Evolutionary conservation across 2,329 filamentous ascomycete species (phyloP).

Genomic region (Neodidymelliopsis sp.): DNA sequence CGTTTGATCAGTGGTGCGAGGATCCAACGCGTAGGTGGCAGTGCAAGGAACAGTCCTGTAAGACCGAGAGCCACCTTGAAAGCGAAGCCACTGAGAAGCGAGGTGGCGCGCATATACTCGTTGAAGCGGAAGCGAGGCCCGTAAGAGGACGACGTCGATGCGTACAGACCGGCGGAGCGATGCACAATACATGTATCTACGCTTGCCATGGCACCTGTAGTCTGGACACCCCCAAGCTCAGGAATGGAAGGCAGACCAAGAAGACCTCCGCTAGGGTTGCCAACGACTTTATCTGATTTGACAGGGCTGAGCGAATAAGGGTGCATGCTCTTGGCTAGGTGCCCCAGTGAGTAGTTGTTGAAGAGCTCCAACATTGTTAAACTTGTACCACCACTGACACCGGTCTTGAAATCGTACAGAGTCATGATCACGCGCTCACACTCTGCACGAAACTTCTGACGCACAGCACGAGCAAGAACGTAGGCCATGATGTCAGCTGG

Average conservation of each 20-base stretch:
- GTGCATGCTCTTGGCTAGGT: constrained; percentile 57
- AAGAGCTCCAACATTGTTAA: constrained; percentile 69
- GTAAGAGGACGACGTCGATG: constrained; percentile 53
- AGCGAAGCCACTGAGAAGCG: constrained; percentile 55
- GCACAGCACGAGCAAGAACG: constrained; percentile 61
- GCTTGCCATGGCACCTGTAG: constrained; percentile 60
- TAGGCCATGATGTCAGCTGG: constrained; percentile 66
- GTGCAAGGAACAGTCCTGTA: constrained; percentile 53
- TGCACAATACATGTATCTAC: constrained; percentile 66
- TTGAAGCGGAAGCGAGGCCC: constrained; percentile 65
- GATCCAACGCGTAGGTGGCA: constrained; percentile 62
- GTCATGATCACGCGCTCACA: constrained; percentile 61
- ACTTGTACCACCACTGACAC: constrained; percentile 65
- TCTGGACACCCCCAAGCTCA: constrained; percentile 67
- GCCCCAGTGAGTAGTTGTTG: constrained; percentile 55
- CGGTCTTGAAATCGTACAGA: constrained; percentile 61
- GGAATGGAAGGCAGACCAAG: constrained; percentile 62
- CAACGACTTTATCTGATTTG: constrained; percentile 47
- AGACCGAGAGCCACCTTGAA: constrained; percentile 59
- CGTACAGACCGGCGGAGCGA: constrained; percentile 65
- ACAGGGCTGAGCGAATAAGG: constrained; percentile 62
- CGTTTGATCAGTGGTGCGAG: constrained; percentile 39
- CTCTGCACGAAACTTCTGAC: constrained; percentile 58
- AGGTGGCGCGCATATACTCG: constrained; percentile 63
- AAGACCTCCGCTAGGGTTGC: constrained; percentile 45